Conservation (phyloP, 257 asterid genomes). For the Nicotiana sylvestris region DNA sequence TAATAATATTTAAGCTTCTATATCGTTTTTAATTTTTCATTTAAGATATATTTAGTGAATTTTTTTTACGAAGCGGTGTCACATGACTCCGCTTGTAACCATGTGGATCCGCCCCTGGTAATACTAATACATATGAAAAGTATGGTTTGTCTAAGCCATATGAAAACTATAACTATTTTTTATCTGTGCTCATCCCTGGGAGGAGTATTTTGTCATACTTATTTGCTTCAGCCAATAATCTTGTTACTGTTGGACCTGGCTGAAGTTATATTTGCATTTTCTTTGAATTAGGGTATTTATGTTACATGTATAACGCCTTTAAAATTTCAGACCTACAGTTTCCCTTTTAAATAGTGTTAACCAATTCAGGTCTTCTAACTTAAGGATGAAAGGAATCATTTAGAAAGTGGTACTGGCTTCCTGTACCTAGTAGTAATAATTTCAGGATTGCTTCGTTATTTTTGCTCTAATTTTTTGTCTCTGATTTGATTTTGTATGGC, state of each 20-base stretch:
- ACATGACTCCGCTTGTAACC: too few relatives aligned
- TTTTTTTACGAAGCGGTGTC: too few relatives aligned
- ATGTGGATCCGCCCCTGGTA: too few relatives aligned
- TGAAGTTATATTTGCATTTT: neutral
- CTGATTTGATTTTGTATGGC: neutral
- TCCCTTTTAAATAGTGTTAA: neutral
- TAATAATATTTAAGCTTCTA: too few relatives aligned
- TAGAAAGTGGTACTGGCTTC: neutral
- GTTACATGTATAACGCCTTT: neutral
- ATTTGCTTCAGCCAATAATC: neutral
- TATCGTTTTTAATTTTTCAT: too few relatives aligned
- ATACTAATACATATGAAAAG: neutral
- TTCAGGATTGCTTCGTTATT: neutral
- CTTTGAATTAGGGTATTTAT: neutral
- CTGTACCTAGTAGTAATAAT: neutral
- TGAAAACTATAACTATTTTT: neutral
- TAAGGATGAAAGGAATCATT: neutral
- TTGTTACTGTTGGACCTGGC: neutral
- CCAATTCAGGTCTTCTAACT: neutral
- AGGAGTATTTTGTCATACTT: neutral
- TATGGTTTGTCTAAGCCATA: neutral
- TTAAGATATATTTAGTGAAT: too few relatives aligned
- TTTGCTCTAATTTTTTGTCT: neutral
- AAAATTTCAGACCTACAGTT: neutral
- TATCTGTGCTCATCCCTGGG: neutral